Conservation (phyloP, 768 basidiomycete species). For the Mycena crocata region DNA sequence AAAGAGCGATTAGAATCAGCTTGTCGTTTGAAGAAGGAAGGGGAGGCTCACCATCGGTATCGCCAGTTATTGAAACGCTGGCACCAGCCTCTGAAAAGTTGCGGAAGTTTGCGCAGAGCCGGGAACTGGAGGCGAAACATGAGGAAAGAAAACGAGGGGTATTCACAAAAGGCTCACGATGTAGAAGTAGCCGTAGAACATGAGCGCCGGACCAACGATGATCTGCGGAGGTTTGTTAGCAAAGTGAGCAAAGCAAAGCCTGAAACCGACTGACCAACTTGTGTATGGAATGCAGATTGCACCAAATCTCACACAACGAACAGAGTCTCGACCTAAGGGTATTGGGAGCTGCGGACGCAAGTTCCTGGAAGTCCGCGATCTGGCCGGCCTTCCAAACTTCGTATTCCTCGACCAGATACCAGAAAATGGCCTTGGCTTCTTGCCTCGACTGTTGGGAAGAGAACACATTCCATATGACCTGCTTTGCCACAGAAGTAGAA, state of each 20-base stretch:
- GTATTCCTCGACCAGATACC: not conserved
- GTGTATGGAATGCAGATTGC: not conserved
- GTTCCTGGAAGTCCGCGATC: not conserved
- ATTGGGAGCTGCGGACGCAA: not conserved
- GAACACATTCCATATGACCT: not conserved
- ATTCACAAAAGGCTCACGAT: not conserved
- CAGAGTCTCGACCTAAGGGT: not conserved
- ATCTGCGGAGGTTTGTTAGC: not conserved
- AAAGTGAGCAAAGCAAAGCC: not conserved
- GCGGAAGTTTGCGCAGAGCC: not conserved
- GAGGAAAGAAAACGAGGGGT: not conserved
- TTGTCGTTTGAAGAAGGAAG: not conserved
- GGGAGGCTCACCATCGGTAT: not conserved
- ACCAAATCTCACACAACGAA: not conserved
- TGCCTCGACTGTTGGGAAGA: not conserved
- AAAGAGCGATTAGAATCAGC: not conserved
- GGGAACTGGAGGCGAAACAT: not conserved
- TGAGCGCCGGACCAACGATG: not conserved
- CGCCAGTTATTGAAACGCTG: not conserved
- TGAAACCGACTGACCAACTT: not conserved
- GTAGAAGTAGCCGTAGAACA: constrained; percentile 2
- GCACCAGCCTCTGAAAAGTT: too few species aligned
- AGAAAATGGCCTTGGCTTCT: not conserved
- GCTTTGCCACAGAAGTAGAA: too few species aligned
- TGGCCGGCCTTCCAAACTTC: not conserved